These are phyloP conservation scores for Flaveria ramosissima DNA, from an alignment of 129 eudicot species.

Conservation along the genomic window DNA sequence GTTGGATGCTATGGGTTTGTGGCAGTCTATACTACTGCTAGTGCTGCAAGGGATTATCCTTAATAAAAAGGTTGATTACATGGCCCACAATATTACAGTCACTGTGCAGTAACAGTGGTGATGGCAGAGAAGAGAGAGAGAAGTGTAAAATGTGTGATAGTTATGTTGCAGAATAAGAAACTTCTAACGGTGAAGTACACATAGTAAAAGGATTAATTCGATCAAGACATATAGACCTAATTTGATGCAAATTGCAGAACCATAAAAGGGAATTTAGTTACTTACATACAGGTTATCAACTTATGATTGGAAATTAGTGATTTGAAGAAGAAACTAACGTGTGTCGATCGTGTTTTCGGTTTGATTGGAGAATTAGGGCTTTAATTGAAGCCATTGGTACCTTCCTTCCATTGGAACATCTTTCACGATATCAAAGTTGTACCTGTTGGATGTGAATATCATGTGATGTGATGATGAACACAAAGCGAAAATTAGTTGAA, in stretches of 20 bases:
- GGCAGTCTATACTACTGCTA: conserved; percentile 9
- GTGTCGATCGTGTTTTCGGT: no score
- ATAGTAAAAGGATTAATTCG: conserved; percentile 16
- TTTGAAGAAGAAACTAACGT: no score
- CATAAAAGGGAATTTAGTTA: background rate
- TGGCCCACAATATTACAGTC: conserved; percentile 35
- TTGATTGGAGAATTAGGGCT: conserved; percentile 37
- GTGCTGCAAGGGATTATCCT: conserved; percentile 11
- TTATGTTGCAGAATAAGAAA: conserved; percentile 33
- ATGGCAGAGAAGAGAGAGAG: conserved; percentile 27
- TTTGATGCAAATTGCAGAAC: background rate
- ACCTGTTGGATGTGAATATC: conserved; percentile 39
- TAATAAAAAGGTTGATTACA: conserved; percentile 2
- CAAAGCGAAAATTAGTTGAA: background rate
- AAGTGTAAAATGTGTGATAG: conserved; percentile 26
- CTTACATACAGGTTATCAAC: background rate
- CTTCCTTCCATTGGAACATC: conserved; percentile 78
- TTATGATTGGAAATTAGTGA: background rate
- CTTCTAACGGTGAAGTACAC: conserved; percentile 12
- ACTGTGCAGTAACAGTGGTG: conserved; percentile 19
- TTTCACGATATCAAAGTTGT: conserved; percentile 76
- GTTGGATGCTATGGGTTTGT: conserved; percentile 11
- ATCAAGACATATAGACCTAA: background rate
- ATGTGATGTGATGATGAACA: background rate
- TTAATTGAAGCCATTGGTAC: conserved; percentile 73